Evolutionary conservation across 805 yeast species (phyloP).

Genomic region (Myxozyma melibiosi): DNA sequence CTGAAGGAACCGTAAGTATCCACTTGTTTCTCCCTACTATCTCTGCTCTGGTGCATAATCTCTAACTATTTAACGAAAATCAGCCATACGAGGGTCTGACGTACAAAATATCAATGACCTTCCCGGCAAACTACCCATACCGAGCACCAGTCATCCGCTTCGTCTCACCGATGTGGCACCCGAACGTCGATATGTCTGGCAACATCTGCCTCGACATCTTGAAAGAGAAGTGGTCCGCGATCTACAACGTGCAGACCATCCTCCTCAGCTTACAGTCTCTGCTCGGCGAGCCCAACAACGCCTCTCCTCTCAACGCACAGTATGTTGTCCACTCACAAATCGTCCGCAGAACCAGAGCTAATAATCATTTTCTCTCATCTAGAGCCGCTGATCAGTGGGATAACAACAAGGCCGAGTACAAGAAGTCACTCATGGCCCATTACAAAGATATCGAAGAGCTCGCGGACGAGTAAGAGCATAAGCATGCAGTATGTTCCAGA

Average conservation of each 20-base stretch:
- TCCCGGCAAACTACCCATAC: constrained; percentile 61
- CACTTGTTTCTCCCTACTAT: not conserved
- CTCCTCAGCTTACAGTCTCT: constrained; percentile 60
- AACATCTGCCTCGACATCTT: constrained; percentile 65
- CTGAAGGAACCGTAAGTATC: constrained; percentile 49
- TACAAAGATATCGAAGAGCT: constrained; percentile 44
- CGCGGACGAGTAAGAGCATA: constrained; percentile 21
- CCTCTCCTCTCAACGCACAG: constrained; percentile 56
- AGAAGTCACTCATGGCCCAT: constrained; percentile 44
- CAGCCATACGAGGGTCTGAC: constrained; percentile 55
- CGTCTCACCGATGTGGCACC: constrained; percentile 65
- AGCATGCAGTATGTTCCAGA: not conserved
- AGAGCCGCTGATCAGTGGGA: constrained; percentile 60
- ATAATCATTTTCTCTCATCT: not conserved
- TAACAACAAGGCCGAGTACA: constrained; percentile 48
- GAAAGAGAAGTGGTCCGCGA: constrained; percentile 67
- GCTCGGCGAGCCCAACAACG: constrained; percentile 65
- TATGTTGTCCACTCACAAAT: constrained; percentile 6
- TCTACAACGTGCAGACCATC: constrained; percentile 62
- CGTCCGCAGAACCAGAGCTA: not conserved
- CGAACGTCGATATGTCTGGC: constrained; percentile 66
- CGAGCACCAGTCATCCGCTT: constrained; percentile 59
- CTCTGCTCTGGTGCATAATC: not conserved
- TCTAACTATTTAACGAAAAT: not conserved
- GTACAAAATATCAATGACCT: constrained; percentile 53